Evolutionary conservation across 1,139 yeast species (phyloP).

Genomic region (Hanseniaspora uvarum): DNA sequence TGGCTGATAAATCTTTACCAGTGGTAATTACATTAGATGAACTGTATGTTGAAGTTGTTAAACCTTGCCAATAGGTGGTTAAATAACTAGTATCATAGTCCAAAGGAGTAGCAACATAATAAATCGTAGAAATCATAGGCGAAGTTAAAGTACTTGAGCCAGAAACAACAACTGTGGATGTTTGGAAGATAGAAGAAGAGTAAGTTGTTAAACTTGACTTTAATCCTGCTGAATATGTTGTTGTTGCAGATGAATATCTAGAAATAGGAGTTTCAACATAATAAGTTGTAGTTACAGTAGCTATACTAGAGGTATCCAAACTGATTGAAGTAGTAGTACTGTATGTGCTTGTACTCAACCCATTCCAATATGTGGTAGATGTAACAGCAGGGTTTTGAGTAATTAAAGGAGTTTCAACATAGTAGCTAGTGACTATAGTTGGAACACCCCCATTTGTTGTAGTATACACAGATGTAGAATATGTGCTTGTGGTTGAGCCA

Average conservation of each 20-base stretch:
- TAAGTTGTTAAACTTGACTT: conserved; percentile 14
- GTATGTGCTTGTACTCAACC: conserved; percentile 9
- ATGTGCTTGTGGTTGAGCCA: conserved; percentile 17
- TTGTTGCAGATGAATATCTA: conserved; percentile 9
- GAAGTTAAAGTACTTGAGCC: conserved; percentile 15
- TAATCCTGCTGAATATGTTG: conserved; percentile 12
- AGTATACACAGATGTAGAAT: conserved; percentile 1
- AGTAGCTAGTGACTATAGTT: conserved; percentile 12
- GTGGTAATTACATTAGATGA: conserved; percentile 16
- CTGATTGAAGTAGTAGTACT: conserved; percentile 7
- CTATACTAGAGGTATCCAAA: conserved; percentile 13
- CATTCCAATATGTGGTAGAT: conserved; percentile 14
- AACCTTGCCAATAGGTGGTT: conserved; percentile 16
- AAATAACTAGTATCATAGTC: conserved; percentile 5
- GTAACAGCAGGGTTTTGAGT: conserved; percentile 10
- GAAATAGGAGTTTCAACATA: conserved; percentile 20
- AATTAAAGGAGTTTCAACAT: conserved; percentile 17
- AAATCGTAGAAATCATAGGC: conserved; percentile 18
- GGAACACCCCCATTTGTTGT: conserved; percentile 9
- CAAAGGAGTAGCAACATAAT: conserved; percentile 19
- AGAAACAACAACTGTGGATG: not conserved
- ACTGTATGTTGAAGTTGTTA: conserved; percentile 3
- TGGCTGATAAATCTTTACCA: conserved; percentile 16
- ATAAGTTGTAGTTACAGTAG: conserved; percentile 19
- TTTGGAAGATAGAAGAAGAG: not conserved